Conservation (phyloP, 257 asterid species). For the Lycium barbarum region DNA sequence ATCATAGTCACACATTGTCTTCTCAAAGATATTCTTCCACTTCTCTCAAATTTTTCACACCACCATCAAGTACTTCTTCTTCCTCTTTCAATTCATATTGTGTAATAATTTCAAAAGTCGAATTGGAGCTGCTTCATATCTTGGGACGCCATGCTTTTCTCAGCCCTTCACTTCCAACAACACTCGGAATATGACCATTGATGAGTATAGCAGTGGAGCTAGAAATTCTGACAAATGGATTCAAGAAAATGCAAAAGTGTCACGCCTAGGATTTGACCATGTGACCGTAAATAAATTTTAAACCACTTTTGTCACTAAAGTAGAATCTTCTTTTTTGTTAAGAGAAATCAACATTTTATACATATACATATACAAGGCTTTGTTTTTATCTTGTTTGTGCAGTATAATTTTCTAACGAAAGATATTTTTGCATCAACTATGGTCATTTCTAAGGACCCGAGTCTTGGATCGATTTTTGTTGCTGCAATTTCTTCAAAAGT, state of each 20-base stretch:
- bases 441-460: not conserved
- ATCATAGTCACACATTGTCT: constrained; percentile 16
- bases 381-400: too few relatives aligned
- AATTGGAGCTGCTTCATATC: constrained; percentile 25
- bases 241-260: not conserved
- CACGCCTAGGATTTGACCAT: not conserved
- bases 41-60: constrained; percentile 44
- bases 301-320: not conserved
- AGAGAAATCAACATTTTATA: not conserved
- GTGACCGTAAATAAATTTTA: not conserved
- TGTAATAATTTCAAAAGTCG: not conserved
- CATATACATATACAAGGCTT: not conserved
- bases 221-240: not conserved
- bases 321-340: not conserved
- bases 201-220: too few relatives aligned
- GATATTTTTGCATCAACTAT: not conserved
- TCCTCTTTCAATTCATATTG: constrained; percentile 29
- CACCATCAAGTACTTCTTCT: not conserved
- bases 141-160: not conserved
- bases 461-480: not conserved
- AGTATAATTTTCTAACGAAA: not conserved
- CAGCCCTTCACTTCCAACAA: not conserved
- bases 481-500: not conserved
- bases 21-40: constrained; percentile 26
- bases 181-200: not conserved